These are phyloP conservation scores for Jatropha podagrica DNA, from an alignment of 441 rosid species.

Conservation along the genomic window DNA sequence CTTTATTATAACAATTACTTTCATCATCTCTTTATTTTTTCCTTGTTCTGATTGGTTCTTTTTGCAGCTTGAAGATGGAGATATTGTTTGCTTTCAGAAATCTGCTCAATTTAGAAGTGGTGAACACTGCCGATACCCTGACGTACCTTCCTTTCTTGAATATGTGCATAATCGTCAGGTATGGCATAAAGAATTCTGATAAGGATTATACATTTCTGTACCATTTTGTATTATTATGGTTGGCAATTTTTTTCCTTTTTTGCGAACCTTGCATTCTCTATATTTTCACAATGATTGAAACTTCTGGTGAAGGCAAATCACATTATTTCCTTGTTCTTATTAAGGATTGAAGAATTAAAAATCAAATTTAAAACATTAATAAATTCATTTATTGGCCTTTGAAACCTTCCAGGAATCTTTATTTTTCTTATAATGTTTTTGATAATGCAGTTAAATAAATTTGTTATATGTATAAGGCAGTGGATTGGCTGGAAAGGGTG, in stretches of 20 bases:
- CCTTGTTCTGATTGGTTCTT: constrained; percentile 10
- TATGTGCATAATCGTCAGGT: constrained; percentile 98
- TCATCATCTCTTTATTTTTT: constrained; percentile 12
- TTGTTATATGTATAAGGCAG: no score
- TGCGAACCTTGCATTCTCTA: neutral
- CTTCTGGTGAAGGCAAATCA: neutral
- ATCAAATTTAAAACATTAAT: neutral
- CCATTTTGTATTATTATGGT: neutral
- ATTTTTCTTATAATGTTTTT: no score
- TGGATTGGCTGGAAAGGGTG: no score
- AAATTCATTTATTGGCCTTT: no score
- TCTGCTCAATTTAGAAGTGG: constrained; percentile 43
- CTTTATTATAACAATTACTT: neutral
- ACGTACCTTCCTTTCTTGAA: constrained; percentile 87
- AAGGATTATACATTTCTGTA: neutral
- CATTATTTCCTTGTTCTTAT: neutral
- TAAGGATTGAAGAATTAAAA: neutral
- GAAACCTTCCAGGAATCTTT: no score
- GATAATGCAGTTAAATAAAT: no score
- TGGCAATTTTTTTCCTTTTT: neutral
- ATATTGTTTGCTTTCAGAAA: constrained; percentile 92
- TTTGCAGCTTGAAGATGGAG: constrained; percentile 95
- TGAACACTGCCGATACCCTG: constrained; percentile 61
- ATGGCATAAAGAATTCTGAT: constrained; percentile 1
- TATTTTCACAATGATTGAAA: neutral